These are phyloP conservation scores for Exophiala alcalophila DNA, from an alignment of 2,329 filamentous ascomycete species.

Conservation along the genomic window DNA sequence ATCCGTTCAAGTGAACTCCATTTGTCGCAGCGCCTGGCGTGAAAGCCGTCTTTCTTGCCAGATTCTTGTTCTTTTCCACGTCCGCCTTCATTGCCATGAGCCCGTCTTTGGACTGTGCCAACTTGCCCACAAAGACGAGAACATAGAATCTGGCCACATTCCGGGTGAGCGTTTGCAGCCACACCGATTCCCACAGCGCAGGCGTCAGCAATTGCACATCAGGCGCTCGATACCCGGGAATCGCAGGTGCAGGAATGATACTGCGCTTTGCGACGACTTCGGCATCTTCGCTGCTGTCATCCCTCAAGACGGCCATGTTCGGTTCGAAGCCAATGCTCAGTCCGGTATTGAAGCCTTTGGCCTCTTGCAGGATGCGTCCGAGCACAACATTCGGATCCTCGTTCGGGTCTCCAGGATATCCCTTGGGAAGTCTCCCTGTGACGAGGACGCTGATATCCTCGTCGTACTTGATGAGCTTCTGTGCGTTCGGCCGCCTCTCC, in stretches of 20 bases:
- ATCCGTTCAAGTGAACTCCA: constrained; percentile 17
- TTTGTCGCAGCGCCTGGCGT: constrained; percentile 5
- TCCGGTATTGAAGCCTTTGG: constrained; percentile 32
- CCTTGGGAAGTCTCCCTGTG: constrained; percentile 35
- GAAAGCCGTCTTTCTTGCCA: constrained; percentile 36
- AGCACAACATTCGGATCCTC: constrained; percentile 32
- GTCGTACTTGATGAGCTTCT: constrained; percentile 36
- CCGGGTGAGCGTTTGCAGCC: constrained; percentile 28
- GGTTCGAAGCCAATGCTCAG: constrained; percentile 31
- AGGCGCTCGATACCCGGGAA: constrained; percentile 29
- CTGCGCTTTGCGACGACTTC: constrained; percentile 14
- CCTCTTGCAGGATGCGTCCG: constrained; percentile 29
- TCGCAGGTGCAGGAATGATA: constrained; percentile 26
- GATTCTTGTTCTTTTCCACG: constrained; percentile 74
- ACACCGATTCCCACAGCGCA: constrained; percentile 26
- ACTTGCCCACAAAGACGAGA: constrained; percentile 29
- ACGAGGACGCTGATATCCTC: constrained; percentile 31
- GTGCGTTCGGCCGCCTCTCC: constrained; percentile 34
- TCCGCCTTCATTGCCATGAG: constrained; percentile 73
- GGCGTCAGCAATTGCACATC: constrained; percentile 31
- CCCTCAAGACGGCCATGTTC: constrained; percentile 26
- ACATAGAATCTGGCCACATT: constrained; percentile 32
- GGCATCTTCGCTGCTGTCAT: constrained; percentile 6
- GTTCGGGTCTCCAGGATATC: constrained; percentile 34
- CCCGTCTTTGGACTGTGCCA: constrained; percentile 36